Conservation (phyloP, 495 filamentous ascomycete species). For the Podospora pseudoanserina region DNA sequence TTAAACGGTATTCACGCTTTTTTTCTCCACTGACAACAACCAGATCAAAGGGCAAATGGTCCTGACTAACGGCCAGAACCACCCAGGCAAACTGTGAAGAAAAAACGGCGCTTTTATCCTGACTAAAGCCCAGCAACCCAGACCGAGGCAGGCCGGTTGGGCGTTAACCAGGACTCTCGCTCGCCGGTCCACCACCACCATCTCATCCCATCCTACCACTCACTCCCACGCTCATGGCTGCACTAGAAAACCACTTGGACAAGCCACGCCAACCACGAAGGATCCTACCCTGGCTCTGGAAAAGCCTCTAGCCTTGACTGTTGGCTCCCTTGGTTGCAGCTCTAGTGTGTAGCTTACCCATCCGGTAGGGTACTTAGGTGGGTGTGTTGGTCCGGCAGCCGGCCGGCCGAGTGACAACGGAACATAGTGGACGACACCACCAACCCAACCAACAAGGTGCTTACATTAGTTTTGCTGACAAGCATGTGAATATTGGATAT, state of each 20-base stretch:
- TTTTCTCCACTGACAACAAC: too few relatives aligned
- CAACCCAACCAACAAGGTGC: not conserved
- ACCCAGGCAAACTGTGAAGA: not conserved
- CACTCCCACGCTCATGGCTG: not conserved
- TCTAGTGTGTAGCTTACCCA: not conserved
- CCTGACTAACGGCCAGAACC: not conserved
- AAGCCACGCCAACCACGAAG: not conserved
- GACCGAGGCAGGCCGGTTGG: not conserved
- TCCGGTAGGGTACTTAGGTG: too few relatives aligned
- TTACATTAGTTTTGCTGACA: not conserved
- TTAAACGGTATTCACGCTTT: not conserved
- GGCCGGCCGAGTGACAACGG: not conserved
- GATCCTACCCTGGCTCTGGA: not conserved
- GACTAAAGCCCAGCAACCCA: not conserved
- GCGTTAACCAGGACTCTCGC: not conserved
- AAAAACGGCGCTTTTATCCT: not conserved
- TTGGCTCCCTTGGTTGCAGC: not conserved
- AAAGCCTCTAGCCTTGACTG: not conserved
- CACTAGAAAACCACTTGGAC: not conserved
- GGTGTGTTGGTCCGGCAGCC: not conserved
- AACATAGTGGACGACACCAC: not conserved
- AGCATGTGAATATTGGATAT: not conserved
- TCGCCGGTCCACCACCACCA: not conserved
- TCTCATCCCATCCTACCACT: not conserved
- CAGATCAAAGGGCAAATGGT: not conserved